These are phyloP conservation scores for Xylaria sp. DNA, from an alignment of 2,329 filamentous ascomycete genomes.

Conservation along the genomic window DNA sequence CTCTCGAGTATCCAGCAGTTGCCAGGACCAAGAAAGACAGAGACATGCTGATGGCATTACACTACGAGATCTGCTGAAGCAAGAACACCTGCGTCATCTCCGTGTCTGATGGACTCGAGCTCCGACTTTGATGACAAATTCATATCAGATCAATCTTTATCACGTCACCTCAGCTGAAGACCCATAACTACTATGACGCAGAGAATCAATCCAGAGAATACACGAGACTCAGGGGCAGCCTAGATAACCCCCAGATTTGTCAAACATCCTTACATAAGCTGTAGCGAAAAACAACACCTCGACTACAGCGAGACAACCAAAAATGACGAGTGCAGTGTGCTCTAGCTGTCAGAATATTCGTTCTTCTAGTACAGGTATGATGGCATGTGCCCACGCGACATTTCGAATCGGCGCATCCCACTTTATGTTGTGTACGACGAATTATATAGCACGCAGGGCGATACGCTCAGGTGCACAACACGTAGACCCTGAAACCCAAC, in stretches of 20 bases:
- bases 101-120: background rate
- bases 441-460: conserved; percentile 19
- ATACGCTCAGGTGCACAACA: conserved; percentile 20
- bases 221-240: background rate
- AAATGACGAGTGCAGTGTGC: background rate
- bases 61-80: too few species aligned
- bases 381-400: conserved; percentile 21
- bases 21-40: too few species aligned
- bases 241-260: background rate
- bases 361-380: background rate
- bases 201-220: background rate
- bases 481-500: conserved; percentile 23
- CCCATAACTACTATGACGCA: background rate
- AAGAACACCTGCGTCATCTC: background rate
- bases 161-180: background rate
- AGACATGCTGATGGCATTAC: too few species aligned
- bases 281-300: background rate
- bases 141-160: background rate
- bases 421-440: background rate
- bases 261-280: background rate
- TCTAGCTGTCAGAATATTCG: background rate
- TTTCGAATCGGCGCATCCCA: conserved; percentile 13
- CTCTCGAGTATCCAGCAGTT: too few species aligned
- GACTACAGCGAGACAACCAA: background rate
- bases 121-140: background rate